Evolutionary conservation across 202 grass and related monocot species (phyloP).

Genomic region (Setaria viridis): DNA sequence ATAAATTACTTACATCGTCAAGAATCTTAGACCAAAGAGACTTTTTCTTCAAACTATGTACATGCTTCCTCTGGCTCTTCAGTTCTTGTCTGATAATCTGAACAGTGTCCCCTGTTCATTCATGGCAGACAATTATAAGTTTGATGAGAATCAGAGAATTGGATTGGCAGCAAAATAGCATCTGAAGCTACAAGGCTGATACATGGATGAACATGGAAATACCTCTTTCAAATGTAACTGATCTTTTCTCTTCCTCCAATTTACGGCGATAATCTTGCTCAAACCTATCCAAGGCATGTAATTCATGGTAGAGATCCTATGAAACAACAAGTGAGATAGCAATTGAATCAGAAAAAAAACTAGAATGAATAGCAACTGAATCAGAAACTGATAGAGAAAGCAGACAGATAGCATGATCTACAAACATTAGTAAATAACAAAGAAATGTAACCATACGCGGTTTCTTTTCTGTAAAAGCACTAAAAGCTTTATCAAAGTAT

Average conservation of each 20-base stretch:
- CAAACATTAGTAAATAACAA: constrained; percentile 23
- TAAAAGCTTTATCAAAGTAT: constrained; percentile 24
- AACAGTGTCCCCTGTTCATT: constrained; percentile 75
- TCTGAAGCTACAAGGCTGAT: constrained; percentile 24
- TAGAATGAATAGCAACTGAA: constrained; percentile 23
- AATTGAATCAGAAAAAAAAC: constrained; percentile 35
- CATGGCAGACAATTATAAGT: constrained; percentile 27
- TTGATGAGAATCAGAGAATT: background rate
- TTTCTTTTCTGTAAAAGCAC: constrained; percentile 16
- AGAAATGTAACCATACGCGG: background rate
- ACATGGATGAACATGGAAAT: constrained; percentile 22
- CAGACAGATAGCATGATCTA: constrained; percentile 9
- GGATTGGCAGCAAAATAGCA: constrained; percentile 11
- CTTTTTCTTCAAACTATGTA: constrained; percentile 83
- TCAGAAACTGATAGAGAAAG: constrained; percentile 22
- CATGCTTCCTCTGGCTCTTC: constrained; percentile 92
- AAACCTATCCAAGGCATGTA: constrained; percentile 86
- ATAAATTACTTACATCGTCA: constrained; percentile 67
- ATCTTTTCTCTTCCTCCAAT: constrained; percentile 78
- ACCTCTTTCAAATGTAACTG: constrained; percentile 78
- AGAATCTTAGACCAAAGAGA: constrained; percentile 87
- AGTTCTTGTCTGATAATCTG: constrained; percentile 89
- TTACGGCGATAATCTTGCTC: constrained; percentile 85
- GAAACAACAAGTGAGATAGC: constrained; percentile 12
- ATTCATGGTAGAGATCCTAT: constrained; percentile 93